Conservation (phyloP, 2,329 filamentous ascomycete genomes). For the Neocatenulostroma microsporum region DNA sequence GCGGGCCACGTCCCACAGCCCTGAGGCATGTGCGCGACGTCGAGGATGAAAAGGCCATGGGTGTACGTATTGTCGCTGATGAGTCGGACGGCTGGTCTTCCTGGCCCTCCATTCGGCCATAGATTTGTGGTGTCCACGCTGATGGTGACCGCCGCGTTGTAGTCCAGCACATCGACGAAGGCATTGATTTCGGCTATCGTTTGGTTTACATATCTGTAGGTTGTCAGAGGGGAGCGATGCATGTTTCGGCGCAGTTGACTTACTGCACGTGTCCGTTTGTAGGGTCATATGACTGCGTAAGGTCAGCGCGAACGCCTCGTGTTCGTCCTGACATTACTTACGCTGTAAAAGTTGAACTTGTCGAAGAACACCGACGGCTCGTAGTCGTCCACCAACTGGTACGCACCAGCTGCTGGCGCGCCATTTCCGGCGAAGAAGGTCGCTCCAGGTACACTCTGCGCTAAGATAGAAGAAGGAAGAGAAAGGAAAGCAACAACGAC, state of each 20-base stretch:
- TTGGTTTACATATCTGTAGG: slow-evolving; percentile 34
- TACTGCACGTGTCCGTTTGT: slow-evolving; percentile 32
- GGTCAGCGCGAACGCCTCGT: background rate
- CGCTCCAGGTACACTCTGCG: slow-evolving; percentile 24
- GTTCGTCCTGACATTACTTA: slow-evolving; percentile 28
- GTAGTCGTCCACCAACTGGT: slow-evolving; percentile 28
- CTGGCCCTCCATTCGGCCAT: slow-evolving; percentile 37
- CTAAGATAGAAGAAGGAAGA: slow-evolving; percentile 12
- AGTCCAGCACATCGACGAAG: slow-evolving; percentile 16
- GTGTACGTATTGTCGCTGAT: slow-evolving; percentile 32
- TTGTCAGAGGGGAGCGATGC: no score
- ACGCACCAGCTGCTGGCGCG: slow-evolving; percentile 21
- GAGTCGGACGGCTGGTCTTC: slow-evolving; percentile 30
- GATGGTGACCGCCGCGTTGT: slow-evolving; percentile 23
- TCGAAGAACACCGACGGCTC: slow-evolving; percentile 25
- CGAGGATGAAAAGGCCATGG: slow-evolving; percentile 33
- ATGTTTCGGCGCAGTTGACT: no score
- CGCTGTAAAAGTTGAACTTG: slow-evolving; percentile 30
- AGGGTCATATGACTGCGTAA: slow-evolving; percentile 20
- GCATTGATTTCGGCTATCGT: slow-evolving; percentile 28
- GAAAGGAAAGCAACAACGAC: slow-evolving; percentile 13
- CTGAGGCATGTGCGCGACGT: slow-evolving; percentile 32
- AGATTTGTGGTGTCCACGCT: slow-evolving; percentile 33
- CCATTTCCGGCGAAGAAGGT: slow-evolving; percentile 22
- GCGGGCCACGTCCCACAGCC: slow-evolving; percentile 37